Evolutionary conservation across 768 basidiomycete species (phyloP), one percentile per base, ranked within the genome.

Genomic region (Rhizopogon salebrosus): DNA sequence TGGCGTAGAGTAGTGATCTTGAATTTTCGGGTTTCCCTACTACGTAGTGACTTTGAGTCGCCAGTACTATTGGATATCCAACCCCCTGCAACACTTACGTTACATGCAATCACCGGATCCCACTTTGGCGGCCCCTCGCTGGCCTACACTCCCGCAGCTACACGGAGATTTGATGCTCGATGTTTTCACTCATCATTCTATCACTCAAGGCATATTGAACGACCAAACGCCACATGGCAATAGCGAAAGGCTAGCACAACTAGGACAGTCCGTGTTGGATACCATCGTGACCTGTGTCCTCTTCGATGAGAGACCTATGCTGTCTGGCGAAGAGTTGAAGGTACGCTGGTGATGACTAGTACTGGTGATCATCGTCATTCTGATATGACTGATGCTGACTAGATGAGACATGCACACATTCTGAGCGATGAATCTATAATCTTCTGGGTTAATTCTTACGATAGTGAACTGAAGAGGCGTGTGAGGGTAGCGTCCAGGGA

Each of bases 161-260:
- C 74, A 78, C 6, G 82, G 78, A 9, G 78, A 83, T 56, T 64
- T 83, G 41, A 63, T 82, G 43, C 75, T 87, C 50, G 82, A 84
- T 59, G 74, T 86, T 48, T 80, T 74, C 64, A 80, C 77, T 0
- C 82, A 84, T 51, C 64, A 62, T 24, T 72, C 78, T 3, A 34
- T 34, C 14, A 18, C 31, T 2, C 31, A 22, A 34, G 22, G 45
- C 22, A 9, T 34, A 20, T 9, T 34, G 8, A 46, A 46, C 22
- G 45, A 46, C 20, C 49, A 48, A 4, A 60, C 58, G 6, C 60
- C 63, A 4, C 76, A 75, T 31, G 69, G 76, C 3, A 74, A 77
- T 41, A 58, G 66, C 7, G 76, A 80, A 18, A 80, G 87, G 38
- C 76, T 89, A 7, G 77, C 77, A 3, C 75, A 75, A 39, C 71